Base-by-base conservation (phyloP, 768 basidiomycete species). In the Stropharia rugosoannulata region DNA sequence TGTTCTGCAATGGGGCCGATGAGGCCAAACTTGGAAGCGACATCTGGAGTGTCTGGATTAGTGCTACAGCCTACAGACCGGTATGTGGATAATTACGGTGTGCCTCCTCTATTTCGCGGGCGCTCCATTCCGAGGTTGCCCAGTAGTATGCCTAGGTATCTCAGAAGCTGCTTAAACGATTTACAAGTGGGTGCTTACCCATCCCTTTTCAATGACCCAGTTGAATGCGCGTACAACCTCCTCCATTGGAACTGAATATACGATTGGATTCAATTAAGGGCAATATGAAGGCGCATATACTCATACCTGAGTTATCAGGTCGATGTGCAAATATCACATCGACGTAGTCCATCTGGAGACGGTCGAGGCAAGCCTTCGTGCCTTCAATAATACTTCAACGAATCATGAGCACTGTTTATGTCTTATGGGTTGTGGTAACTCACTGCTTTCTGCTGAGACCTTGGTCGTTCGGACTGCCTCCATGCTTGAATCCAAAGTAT, bases 161-260 rank as follows among this genome's bases (percentile, higher is more conserved):
- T 36, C 16, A 44, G 35, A n/a, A 10, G 7, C 8, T n/a, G 15
- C 10, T 4, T 29, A 15, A 50, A 44, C 46, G 32, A 18, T 51
- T 22, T 1, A 10, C 37, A 27, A 62, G 61, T 41, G 60, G 19
- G 12, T 48, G 19, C 64, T 9, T 55, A 80, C 84, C 85, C 85
- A 86, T 64, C 87, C 88, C 60, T 83, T 73, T 49, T 88, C 82
- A 61, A 93, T 89, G 25, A 90, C 77, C 61, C 75, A 84, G 74
- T 89, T 90, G 77, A 93, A 92, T 0, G 87, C 89, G 42, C 90
- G 81, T 43, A 93, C 90, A 49, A 84, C 74, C 67, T 93, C 91
- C 67, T 91, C 89, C 81, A 85, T 85, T 0, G 83, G 81, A 10
- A 83, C 82, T 78, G n/a, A 10, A 38, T 22, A 15, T 55, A 25